Conservation (phyloP, 495 filamentous ascomycete species). For the Friedmanniomyces endolithicus region DNA sequence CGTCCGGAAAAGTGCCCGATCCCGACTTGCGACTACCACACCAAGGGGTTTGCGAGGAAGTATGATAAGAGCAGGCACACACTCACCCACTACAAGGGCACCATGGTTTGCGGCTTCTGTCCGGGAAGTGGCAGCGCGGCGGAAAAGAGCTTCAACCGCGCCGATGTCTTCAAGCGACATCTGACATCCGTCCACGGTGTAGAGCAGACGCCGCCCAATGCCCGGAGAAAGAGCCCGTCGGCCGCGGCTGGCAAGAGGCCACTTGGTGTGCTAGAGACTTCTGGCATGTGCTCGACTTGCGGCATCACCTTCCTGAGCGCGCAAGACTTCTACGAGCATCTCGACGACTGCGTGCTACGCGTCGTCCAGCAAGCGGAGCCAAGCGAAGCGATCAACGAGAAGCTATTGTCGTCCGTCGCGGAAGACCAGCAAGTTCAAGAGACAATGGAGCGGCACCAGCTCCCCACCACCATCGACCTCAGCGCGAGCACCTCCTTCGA, state of each 20-base stretch:
- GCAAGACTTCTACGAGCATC: slow-evolving; percentile 97
- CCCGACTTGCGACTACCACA: slow-evolving; percentile 82
- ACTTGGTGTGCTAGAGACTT: slow-evolving; percentile 14
- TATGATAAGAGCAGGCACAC: slow-evolving; percentile 99
- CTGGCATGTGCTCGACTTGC: slow-evolving; percentile 94
- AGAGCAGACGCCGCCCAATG: slow-evolving; percentile 91
- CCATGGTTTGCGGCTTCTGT: slow-evolving; percentile 98
- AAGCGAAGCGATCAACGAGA: slow-evolving; percentile 87
- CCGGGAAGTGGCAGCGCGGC: slow-evolving; percentile 80
- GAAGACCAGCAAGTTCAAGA: slow-evolving; percentile 70
- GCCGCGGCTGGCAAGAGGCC: slow-evolving; percentile 26
- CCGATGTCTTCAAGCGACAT: slow-evolving; percentile 97
- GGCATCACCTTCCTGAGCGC: slow-evolving; percentile 81
- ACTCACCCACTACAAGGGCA: slow-evolving; percentile 96
- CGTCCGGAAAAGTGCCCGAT: slow-evolving; percentile 96
- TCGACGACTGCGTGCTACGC: slow-evolving; percentile 95
- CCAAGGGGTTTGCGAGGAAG: slow-evolving; percentile 90
- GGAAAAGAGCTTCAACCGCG: slow-evolving; percentile 97
- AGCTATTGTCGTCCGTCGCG: slow-evolving; percentile 67
- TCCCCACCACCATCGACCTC: slow-evolving; percentile 45
- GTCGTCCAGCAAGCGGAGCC: slow-evolving; percentile 97
- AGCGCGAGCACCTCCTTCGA: slow-evolving; percentile 39
- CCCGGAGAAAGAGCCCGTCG: slow-evolving; percentile 66
- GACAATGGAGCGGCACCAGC: slow-evolving; percentile 69
- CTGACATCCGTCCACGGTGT: slow-evolving; percentile 87